A percentile compares a stretch with the other conserved stretches of the same genome.
phyloP scores from a whole-genome alignment of 2,329 filamentous ascomycete species.

The Botrytis tulipae region DNA sequence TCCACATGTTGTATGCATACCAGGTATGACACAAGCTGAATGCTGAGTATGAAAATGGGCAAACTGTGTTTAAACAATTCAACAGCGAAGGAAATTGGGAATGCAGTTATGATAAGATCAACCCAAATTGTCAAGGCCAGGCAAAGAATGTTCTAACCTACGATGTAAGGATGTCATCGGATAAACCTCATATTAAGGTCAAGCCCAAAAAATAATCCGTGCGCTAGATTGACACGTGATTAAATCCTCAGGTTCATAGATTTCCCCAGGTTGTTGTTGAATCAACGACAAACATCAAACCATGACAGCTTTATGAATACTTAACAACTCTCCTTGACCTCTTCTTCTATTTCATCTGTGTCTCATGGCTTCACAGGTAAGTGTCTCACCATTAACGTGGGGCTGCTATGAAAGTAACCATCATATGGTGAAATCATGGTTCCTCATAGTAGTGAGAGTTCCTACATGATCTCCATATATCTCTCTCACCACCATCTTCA shows the following conservation, averaged over 20 bases:
- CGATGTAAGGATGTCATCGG: background rate
- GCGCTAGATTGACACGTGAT: background rate
- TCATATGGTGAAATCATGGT: constrained; percentile 15
- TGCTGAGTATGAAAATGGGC: background rate
- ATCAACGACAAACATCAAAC: constrained; percentile 21
- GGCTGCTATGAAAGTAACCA: constrained; percentile 20
- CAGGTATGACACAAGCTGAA: background rate
- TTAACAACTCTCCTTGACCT: constrained; percentile 21
- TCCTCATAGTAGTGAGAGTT: constrained; percentile 1
- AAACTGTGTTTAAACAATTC: background rate
- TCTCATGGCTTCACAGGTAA: background rate
- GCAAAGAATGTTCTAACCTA: background rate
- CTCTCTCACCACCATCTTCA: background rate
- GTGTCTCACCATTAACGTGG: constrained; percentile 15
- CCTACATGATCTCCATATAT: constrained; percentile 13
- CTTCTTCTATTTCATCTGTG: background rate
- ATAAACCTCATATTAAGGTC: background rate
- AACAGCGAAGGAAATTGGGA: background rate
- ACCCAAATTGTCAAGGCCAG: background rate
- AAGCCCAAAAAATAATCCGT: background rate
- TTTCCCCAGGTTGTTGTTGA: background rate
- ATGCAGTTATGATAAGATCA: background rate
- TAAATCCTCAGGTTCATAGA: constrained; percentile 3
- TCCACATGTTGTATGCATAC: background rate
- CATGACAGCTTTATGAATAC: constrained; percentile 17